Conservation (phyloP, 2,329 filamentous ascomycete species). For the Plenodomus lindquistii region DNA sequence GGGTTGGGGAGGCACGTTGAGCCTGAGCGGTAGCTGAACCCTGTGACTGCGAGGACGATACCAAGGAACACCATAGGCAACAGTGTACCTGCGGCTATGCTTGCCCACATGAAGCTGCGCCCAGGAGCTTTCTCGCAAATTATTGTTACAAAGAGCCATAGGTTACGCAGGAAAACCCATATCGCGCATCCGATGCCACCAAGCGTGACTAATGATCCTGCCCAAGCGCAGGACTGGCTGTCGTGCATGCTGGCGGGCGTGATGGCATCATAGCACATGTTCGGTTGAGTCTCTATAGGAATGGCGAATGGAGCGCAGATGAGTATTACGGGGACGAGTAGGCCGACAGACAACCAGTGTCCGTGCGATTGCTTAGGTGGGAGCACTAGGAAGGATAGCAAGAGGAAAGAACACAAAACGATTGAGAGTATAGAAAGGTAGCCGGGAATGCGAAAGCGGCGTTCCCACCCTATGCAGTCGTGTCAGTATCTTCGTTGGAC, state of each 20-base stretch:
- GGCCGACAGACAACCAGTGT: constrained; percentile 82
- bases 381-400: constrained; percentile 76
- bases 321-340: constrained; percentile 69
- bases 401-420: constrained; percentile 70
- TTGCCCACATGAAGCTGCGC: too few species aligned
- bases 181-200: too few species aligned
- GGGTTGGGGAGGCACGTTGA: constrained; percentile 42
- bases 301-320: constrained; percentile 87
- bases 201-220: too few species aligned
- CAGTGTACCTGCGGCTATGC: constrained; percentile 35
- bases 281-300: constrained; percentile 71
- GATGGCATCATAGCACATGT: constrained; percentile 80
- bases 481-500: background rate
- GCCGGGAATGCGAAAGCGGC: constrained; percentile 60
- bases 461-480: constrained; percentile 21
- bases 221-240: constrained; percentile 75
- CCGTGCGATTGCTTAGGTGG: constrained; percentile 82
- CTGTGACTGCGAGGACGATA: constrained; percentile 32
- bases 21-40: constrained; percentile 47
- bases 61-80: constrained; percentile 38
- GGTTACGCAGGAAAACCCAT: too few species aligned
- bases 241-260: constrained; percentile 83
- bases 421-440: constrained; percentile 76
- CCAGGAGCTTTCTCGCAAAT: too few species aligned
- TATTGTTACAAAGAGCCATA: too few species aligned